Conservation (phyloP, 2,329 filamentous ascomycete genomes). For the Polytolypa hystricis region DNA sequence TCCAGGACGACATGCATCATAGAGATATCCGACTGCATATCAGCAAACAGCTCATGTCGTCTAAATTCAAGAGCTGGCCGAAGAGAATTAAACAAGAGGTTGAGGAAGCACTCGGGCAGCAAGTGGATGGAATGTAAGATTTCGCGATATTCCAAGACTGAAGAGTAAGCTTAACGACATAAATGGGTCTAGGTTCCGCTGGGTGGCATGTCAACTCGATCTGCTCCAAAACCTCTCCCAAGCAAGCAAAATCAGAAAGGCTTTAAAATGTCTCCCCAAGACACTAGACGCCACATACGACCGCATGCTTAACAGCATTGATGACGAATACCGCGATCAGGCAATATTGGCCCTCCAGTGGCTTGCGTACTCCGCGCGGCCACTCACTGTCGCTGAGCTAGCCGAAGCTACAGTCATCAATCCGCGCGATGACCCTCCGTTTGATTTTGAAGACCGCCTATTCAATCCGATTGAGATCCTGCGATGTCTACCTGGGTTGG, state of each 20-base stretch:
- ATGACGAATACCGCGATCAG: conserved; percentile 9
- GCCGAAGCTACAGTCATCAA: conserved; percentile 21
- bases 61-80: neutral
- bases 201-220: conserved; percentile 15
- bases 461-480: conserved; percentile 13
- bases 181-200: conserved; percentile 17
- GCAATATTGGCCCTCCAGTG: conserved; percentile 18
- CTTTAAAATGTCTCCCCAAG: conserved; percentile 11
- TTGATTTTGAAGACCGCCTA: conserved; percentile 18
- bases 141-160: neutral
- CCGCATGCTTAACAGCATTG: conserved; percentile 18
- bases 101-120: neutral
- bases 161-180: too few relatives aligned
- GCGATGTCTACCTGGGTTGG: conserved; percentile 12
- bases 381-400: conserved; percentile 18
- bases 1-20: neutral
- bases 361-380: conserved; percentile 17
- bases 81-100: neutral
- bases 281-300: conserved; percentile 17
- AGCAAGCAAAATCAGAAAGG: conserved; percentile 6
- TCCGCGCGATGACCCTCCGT: conserved; percentile 10
- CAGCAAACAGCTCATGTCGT: neutral
- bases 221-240: conserved; percentile 10
- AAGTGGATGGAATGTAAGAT: conserved; percentile 11
- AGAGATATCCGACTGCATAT: neutral